Percentiles rank a stretch among this genome's conserved stretches.
These are phyloP conservation scores for Camellia oleifera DNA, from an alignment of 179 eudicot species.

Conservation along the genomic window DNA sequence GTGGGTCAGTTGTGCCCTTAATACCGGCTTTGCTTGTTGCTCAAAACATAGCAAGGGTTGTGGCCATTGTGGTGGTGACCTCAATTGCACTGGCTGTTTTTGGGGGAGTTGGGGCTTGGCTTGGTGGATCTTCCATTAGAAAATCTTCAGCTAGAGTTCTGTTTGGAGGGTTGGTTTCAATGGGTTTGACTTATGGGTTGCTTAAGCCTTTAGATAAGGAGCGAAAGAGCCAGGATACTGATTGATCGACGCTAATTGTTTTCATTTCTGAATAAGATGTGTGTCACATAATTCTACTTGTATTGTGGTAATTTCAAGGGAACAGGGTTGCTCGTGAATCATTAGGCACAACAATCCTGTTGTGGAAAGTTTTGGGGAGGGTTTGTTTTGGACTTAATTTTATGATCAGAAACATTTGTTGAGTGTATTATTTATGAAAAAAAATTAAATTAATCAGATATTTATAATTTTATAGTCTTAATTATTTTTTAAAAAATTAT, in stretches of 20 bases:
- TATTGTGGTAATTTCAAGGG: no score
- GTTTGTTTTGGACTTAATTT: no score
- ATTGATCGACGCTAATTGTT: neutral
- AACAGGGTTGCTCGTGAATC: no score
- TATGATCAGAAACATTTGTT: no score
- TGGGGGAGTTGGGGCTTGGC: slow-evolving; percentile 58
- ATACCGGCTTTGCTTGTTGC: slow-evolving; percentile 23
- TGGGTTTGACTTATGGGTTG: slow-evolving; percentile 65
- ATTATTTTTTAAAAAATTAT: no score
- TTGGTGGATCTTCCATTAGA: slow-evolving; percentile 44
- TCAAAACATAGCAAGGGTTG: slow-evolving; percentile 21
- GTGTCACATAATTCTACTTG: no score
- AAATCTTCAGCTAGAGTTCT: slow-evolving; percentile 48
- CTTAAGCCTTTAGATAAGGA: slow-evolving; percentile 42
- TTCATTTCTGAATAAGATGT: neutral
- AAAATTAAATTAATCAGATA: no score
- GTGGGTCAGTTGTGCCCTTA: slow-evolving; percentile 35
- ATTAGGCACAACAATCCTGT: no score
- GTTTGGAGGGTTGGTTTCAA: slow-evolving; percentile 66
- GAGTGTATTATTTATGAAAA: no score
- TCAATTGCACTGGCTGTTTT: slow-evolving; percentile 50
- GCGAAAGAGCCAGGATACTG: neutral
- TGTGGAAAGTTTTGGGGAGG: no score
- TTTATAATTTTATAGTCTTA: no score
- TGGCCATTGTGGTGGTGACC: slow-evolving; percentile 34